Percentiles rank a stretch among this genome's conserved stretches.
Evolutionary conservation across 1,284 basidiomycete genomes (phyloP).

Genomic region (Cryptococcus hybrid): DNA sequence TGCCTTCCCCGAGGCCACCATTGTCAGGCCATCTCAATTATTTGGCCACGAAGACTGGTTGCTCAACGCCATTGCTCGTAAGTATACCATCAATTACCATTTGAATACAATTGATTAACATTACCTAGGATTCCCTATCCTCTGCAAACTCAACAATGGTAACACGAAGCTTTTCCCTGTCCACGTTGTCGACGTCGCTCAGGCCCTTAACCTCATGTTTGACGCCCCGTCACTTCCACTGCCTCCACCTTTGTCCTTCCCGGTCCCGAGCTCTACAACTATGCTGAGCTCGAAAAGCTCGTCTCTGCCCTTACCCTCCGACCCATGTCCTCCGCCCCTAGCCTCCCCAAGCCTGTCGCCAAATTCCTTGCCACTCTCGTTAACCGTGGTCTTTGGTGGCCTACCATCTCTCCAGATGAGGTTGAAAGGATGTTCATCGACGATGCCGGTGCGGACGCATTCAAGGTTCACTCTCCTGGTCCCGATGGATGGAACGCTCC

Average conservation of each 20-base stretch:
- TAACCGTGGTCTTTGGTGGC: slow-evolving; percentile 85
- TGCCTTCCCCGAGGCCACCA: slow-evolving; percentile 83
- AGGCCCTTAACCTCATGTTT: slow-evolving; percentile 80
- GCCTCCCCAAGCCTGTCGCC: slow-evolving; percentile 75
- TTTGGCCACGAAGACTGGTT: slow-evolving; percentile 95
- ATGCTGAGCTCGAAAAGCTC: slow-evolving; percentile 79
- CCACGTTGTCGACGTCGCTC: slow-evolving; percentile 92
- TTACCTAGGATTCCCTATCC: slow-evolving; percentile 74
- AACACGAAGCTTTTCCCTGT: slow-evolving; percentile 85
- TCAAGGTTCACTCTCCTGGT: slow-evolving; percentile 25
- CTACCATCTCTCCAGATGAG: slow-evolving; percentile 86
- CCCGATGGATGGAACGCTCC: slow-evolving; percentile 52
- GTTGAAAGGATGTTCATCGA: slow-evolving; percentile 83
- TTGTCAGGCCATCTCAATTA: slow-evolving; percentile 81
- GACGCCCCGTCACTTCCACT: slow-evolving; percentile 59
- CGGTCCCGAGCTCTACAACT: slow-evolving; percentile 83
- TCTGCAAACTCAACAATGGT: slow-evolving; percentile 89
- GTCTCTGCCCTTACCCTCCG: slow-evolving; percentile 78
- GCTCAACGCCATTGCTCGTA: slow-evolving; percentile 87
- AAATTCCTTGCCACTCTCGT: slow-evolving; percentile 63
- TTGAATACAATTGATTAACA: neutral
- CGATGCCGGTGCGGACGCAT: slow-evolving; percentile 62
- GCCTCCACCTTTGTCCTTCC: slow-evolving; percentile 75
- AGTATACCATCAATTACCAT: slow-evolving; percentile 43
- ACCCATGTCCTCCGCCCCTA: slow-evolving; percentile 63